Evolutionary conservation across 2,329 filamentous ascomycete genomes (phyloP).

Genomic region (Fusarium sp.): DNA sequence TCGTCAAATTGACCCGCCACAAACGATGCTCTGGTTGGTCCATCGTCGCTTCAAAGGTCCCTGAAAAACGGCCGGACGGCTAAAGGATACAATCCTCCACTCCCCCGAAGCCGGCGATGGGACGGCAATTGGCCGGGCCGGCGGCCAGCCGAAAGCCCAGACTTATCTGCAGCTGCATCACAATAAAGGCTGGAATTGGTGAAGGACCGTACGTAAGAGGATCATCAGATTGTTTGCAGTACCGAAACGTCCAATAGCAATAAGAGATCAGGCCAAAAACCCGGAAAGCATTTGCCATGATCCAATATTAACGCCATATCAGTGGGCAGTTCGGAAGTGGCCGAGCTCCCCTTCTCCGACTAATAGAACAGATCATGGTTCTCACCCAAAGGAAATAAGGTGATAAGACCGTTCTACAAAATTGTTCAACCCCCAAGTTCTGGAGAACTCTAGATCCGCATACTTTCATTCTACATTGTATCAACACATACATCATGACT

Average conservation of each 20-base stretch:
- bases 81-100: constrained; percentile 19
- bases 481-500: constrained; percentile 42
- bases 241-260: constrained; percentile 26
- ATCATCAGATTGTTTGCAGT: not conserved
- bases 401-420: constrained; percentile 27
- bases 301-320: constrained; percentile 4
- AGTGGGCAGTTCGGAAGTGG: constrained; percentile 44
- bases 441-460: not conserved
- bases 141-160: constrained; percentile 10
- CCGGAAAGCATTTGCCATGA: constrained; percentile 11
- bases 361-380: constrained; percentile 14
- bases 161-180: not conserved
- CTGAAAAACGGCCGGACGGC: constrained; percentile 13
- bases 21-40: constrained; percentile 5
- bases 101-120: constrained; percentile 23
- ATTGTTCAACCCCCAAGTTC: not conserved
- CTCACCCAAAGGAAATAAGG: constrained; percentile 23
- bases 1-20: not conserved
- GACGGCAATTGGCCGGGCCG: not conserved
- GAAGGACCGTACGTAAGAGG: constrained; percentile 6
- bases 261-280: not conserved
- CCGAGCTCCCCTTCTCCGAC: constrained; percentile 42
- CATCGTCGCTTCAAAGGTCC: not conserved
- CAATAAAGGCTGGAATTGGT: not conserved
- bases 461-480: not conserved